A percentile compares a stretch with the other conserved stretches of the same genome.
These are phyloP conservation scores for Colletotrichum euphorbiae DNA, from an alignment of 2,329 filamentous ascomycete species.

Conservation along the genomic window DNA sequence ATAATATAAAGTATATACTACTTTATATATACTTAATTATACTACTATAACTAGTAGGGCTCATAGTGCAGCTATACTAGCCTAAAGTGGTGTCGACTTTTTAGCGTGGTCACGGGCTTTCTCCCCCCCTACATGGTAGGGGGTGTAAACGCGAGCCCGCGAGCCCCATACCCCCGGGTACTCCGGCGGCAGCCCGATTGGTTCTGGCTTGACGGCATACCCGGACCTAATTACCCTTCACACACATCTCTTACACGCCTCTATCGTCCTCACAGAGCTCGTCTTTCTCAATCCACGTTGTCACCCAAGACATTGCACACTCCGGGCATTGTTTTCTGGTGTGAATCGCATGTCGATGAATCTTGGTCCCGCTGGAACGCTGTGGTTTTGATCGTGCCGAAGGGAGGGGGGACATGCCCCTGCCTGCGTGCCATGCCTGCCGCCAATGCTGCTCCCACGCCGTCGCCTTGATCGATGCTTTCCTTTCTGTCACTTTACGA, in stretches of 20 bases:
- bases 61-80: too few relatives aligned
- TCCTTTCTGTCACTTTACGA: conserved; percentile 25
- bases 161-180: too few relatives aligned
- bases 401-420: not conserved
- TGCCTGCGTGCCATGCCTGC: conserved; percentile 1
- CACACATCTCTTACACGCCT: conserved; percentile 1
- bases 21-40: too few relatives aligned
- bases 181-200: conserved; percentile 32
- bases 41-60: too few relatives aligned
- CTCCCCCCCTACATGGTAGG: too few relatives aligned
- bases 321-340: not conserved
- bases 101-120: too few relatives aligned
- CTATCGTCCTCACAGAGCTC: not conserved
- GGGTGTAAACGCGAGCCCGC: too few relatives aligned
- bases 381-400: not conserved
- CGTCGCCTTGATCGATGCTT: conserved; percentile 14
- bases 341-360: not conserved
- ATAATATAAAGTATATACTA: too few relatives aligned
- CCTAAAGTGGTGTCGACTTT: too few relatives aligned
- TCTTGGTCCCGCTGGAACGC: conserved; percentile 1
- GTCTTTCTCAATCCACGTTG: not conserved
- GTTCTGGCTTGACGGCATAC: conserved; percentile 17
- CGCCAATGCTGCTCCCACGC: not conserved
- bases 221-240: too few relatives aligned
- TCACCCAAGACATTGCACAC: not conserved